These are phyloP conservation scores for Cicer judaicum DNA, from an alignment of 306 rosid species.

Conservation along the genomic window DNA sequence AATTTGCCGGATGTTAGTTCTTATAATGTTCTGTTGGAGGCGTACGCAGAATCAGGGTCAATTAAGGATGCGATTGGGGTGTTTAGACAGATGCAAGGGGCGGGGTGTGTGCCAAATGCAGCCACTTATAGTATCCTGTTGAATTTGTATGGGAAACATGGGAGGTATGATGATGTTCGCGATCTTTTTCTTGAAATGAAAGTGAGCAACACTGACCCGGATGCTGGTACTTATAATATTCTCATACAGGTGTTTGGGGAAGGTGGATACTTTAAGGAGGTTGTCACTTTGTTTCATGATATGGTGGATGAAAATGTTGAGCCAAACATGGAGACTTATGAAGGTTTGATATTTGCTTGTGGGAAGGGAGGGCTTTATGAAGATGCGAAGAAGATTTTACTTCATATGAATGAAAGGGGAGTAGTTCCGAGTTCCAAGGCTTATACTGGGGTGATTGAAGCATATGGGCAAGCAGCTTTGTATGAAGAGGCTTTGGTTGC, in stretches of 20 bases:
- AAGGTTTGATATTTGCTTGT: conserved; percentile 89
- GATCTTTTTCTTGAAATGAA: conserved; percentile 97
- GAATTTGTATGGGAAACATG: conserved; percentile 80
- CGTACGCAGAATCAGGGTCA: conserved; percentile 69
- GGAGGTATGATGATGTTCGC: conserved; percentile 89
- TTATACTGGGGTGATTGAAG: conserved; percentile 83
- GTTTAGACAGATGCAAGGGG: conserved; percentile 94
- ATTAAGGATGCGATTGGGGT: conserved; percentile 78
- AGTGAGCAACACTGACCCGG: conserved; percentile 84
- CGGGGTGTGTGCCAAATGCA: conserved; percentile 83
- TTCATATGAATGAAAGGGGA: conserved; percentile 72
- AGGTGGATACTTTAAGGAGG: conserved; percentile 97
- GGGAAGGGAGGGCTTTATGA: conserved; percentile 92
- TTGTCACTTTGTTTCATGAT: conserved; percentile 94
- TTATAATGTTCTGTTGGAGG: conserved; percentile 84
- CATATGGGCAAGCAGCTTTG: conserved; percentile 83
- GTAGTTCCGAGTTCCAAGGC: conserved; percentile 83
- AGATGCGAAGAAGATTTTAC: conserved; percentile 83
- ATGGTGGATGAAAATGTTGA: conserved; percentile 92
- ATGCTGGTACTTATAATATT: conserved; percentile 86
- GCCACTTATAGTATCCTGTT: conserved; percentile 78
- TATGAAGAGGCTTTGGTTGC: conserved; percentile 95
- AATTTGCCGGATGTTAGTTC: conserved; percentile 85
- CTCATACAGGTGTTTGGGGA: conserved; percentile 95
- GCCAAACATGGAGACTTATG: conserved; percentile 92